Conservation (phyloP, 768 basidiomycete genomes). For the Pulveroboletus sp. region DNA sequence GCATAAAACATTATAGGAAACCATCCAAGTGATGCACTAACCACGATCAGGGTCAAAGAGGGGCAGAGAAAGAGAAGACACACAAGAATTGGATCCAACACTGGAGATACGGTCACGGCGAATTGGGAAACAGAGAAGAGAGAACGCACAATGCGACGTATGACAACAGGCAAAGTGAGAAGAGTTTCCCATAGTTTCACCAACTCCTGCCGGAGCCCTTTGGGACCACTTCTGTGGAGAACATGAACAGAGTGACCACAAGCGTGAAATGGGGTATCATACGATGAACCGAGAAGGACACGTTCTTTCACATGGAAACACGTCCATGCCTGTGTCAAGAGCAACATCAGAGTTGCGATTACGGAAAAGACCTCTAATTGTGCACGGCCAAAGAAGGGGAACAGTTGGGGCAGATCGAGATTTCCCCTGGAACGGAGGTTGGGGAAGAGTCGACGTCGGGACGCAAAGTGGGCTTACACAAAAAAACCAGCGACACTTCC, state of each 20-base stretch:
- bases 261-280: not conserved
- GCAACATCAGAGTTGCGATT: constrained; percentile 63
- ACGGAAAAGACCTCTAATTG: constrained; percentile 81
- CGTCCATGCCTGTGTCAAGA: constrained; percentile 62
- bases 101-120: constrained; percentile 35
- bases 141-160: constrained; percentile 71
- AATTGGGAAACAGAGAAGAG: not conserved
- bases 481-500: constrained; percentile 88
- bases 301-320: constrained; percentile 64
- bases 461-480: constrained; percentile 48
- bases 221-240: constrained; percentile 15
- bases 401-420: constrained; percentile 61
- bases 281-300: constrained; percentile 52
- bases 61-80: constrained; percentile 22
- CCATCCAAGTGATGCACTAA: constrained; percentile 84
- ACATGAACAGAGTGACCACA: constrained; percentile 1
- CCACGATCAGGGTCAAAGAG: constrained; percentile 1
- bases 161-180: constrained; percentile 62
- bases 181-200: constrained; percentile 71
- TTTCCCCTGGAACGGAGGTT: constrained; percentile 54
- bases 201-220: constrained; percentile 43
- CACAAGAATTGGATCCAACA: constrained; percentile 81
- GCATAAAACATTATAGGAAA: constrained; percentile 90
- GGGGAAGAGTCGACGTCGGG: not conserved
- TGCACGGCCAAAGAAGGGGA: constrained; percentile 74